Evolutionary conservation across 139 green algal species (phyloP), one percentile per base, ranked within the genome.

Genomic region (Chlorella sp.): DNA sequence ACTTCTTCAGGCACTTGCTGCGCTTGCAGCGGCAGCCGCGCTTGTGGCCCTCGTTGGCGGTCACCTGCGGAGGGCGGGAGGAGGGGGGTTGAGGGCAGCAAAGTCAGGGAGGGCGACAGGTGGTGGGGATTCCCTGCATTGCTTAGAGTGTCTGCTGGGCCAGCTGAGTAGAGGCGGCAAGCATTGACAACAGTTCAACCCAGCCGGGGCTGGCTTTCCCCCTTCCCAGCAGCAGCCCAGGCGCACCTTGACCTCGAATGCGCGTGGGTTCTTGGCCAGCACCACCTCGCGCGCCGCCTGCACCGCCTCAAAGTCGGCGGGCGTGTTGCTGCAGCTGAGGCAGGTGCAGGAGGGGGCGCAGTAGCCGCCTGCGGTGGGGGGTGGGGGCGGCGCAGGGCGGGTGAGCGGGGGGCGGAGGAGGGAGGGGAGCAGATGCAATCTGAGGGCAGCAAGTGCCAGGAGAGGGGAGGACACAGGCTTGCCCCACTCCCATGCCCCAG

Each of bases 1-100:
- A 95, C 84, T 94, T 95, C 76, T 95, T 94, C 28, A 93, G 84
- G 85, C 90, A 95, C 73, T 85, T 88, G 81, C 46, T 80, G 48
- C 87, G 73, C 60, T 82, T 88, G 84, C 95, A 98, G 85, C 95
- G 90, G 89, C 95, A 98, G 68, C 95, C 95, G 14, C 91, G 93
- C 78, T 93, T 90, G 90, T 98, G 95, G 26, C 80, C 86, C 22
- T 89, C 74, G 41, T 30, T 24, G 28, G 72, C 72, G 41, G 81
- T 86, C 30, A 86, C 81, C 81, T 86, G 72, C 70, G 41, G 30
- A 62, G 36, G 40, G 77, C 3, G 22, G 60, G 28, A 11, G 14
- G 30, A 43, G 5, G 43, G 28, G 73, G 14, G 32, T 24, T 22
- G 44, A 17, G 24, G 2, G 8, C n/a, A n/a, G n/a, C n/a, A n/a